Evolutionary conservation across 768 basidiomycete genomes (phyloP).

Genomic region (Boletus sp.): DNA sequence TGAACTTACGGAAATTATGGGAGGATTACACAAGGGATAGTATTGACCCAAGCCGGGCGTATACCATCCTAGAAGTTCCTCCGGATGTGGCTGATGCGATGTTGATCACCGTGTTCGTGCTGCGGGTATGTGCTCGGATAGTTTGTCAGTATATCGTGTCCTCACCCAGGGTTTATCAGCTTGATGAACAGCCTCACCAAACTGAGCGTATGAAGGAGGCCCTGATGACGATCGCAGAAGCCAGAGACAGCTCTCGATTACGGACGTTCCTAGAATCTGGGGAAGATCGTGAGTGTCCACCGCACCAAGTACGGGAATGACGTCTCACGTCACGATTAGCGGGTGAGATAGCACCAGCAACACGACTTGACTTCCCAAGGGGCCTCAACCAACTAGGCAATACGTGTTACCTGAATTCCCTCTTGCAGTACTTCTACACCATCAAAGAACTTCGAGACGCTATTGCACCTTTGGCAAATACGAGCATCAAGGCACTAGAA

Average conservation of each 20-base stretch:
- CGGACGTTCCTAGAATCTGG: constrained; percentile 63
- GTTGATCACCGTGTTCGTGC: constrained; percentile 64
- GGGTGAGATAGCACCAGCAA: constrained; percentile 55
- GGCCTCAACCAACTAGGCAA: constrained; percentile 88
- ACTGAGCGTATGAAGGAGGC: constrained; percentile 71
- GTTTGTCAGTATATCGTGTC: not conserved
- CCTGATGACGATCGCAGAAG: constrained; percentile 68
- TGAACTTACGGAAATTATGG: constrained; percentile 47
- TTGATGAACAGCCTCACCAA: constrained; percentile 69
- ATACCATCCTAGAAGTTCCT: constrained; percentile 65
- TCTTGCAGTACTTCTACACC: constrained; percentile 89
- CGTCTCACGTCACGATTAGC: constrained; percentile 38
- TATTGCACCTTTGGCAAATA: constrained; percentile 56
- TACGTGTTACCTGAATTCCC: constrained; percentile 82
- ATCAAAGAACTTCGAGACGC: constrained; percentile 84
- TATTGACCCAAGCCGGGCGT: constrained; percentile 72
- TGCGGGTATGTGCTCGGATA: constrained; percentile 52
- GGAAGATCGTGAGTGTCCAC: constrained; percentile 63
- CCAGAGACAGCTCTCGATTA: constrained; percentile 68
- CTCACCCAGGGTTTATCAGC: constrained; percentile 37
- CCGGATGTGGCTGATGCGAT: constrained; percentile 73
- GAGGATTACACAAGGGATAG: constrained; percentile 48
- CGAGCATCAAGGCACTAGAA: constrained; percentile 52
- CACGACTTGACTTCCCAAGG: constrained; percentile 67
- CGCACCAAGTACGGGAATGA: not conserved